Conservation (phyloP, 116 monocot species). For the Trichopus zeylanicus region DNA sequence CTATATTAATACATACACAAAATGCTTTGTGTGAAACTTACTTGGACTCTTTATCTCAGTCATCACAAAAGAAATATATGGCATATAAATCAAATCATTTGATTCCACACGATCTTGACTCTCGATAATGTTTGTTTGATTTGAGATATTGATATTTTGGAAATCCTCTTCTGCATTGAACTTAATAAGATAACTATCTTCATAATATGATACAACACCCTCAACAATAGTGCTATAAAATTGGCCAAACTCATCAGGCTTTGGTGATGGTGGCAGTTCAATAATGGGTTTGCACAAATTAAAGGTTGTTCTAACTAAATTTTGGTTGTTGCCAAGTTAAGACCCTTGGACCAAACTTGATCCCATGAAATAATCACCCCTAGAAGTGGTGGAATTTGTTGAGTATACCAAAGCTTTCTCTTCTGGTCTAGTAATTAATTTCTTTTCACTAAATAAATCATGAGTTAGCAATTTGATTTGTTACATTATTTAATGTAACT, state of each 20-base stretch:
- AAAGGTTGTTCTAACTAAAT: neutral
- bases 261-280: slow-evolving; percentile 53
- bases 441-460: slow-evolving; percentile 35
- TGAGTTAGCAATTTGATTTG: neutral
- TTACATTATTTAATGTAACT: neutral
- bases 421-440: slow-evolving; percentile 40
- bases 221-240: slow-evolving; percentile 36
- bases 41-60: slow-evolving; percentile 56
- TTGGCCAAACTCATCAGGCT: slow-evolving; percentile 19
- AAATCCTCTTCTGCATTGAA: slow-evolving; percentile 42
- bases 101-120: slow-evolving; percentile 41
- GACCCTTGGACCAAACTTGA: slow-evolving; percentile 2
- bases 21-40: slow-evolving; percentile 58
- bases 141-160: slow-evolving; percentile 36
- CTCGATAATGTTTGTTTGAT: slow-evolving; percentile 38
- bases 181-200: slow-evolving; percentile 47
- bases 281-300: slow-evolving; percentile 45
- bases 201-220: slow-evolving; percentile 40
- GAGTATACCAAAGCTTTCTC: slow-evolving; percentile 38
- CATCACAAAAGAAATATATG: slow-evolving; percentile 37
- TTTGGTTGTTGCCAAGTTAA: slow-evolving; percentile 15
- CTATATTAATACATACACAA: slow-evolving; percentile 43
- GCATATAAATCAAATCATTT: slow-evolving; percentile 20
- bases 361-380: neutral
- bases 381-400: neutral